Evolutionary conservation across 768 basidiomycete species (phyloP), one percentile per base, ranked within the genome.

Genomic region (Lentinula lateritia): DNA sequence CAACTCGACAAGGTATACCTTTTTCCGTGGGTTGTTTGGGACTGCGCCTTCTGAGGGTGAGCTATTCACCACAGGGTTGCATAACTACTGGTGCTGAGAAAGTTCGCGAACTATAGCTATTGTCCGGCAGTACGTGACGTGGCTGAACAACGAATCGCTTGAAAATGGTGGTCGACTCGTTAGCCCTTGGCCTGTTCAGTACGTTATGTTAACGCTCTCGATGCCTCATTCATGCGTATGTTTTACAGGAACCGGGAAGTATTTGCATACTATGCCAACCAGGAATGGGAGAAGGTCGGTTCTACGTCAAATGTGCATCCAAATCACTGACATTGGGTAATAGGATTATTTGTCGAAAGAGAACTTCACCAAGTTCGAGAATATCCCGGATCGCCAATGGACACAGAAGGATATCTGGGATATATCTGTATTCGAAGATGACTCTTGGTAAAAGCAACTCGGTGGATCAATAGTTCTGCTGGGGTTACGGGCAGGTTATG

Each of bases 131-230:
- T 69, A 66, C 35, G 64, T 70, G 35, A 68, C 67, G 0, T 71
- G 70, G 70, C 61, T 71, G 34, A 71, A 71, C 50, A 67, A 67
- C 54, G 70, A 70, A 28, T 66, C 66, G 28, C 62, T 70, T 0
- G 45, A 65, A 32, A 63, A 71, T 58, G 70, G 70, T 0, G 70
- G 70, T 20, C 63, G 69, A 8, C 63, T 72, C 12, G 71, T 72
- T 15, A 66, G 63, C 35, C 64, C 66, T 15, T 70, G 65, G 66
- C 69, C 71, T 3, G 35, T 70, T 2, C 55, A 68, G 69, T 68
- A 45, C 23, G 67, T 58, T 50, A 5, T 43, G 13, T 45, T 56
- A 6, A 6, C 28, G 2, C 8, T 15, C 34, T 36, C 35, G 3
- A 6, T n/a, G 38, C 38, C 34, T 8, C 28, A 12, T 35, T 23